Base-by-base conservation (phyloP, 169 alveolate genomes). In the Eimeria falciformis region DNA sequence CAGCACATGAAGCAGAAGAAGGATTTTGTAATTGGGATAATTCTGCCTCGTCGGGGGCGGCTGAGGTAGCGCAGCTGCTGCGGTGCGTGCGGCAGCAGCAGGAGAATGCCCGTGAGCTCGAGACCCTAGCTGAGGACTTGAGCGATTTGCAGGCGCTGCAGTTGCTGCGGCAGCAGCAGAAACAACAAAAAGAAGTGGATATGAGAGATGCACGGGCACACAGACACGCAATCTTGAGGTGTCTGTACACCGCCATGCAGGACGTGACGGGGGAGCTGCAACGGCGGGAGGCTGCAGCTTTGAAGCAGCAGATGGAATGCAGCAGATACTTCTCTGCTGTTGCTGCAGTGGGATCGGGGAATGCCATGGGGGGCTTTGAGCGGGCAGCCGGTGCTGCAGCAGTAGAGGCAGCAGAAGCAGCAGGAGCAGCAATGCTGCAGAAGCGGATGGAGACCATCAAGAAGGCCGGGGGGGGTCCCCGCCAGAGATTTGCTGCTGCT, bases 41-140 rank as follows among this genome's bases (percentile, higher is more conserved):
- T 23, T 78, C 71, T 46, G 23, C 29, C 18, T 66, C 14, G n/a
- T 11, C 69, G 9, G 50, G 33, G 71, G 33, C 14, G 65, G 85
- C 62, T 69, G 45, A 50, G 75, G 47, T 17, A 75, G 5, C 89
- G 7, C 40, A 12, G 25, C 75, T 79, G 47, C 53, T 79, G 71
- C 3, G 37, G 56, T n/a, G 71, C 25, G 89, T 79, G n/a, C 89
- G 58, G 33, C 73, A 46, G 40, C 91, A 82, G 79, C 91, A 82
- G 91, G 29, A 21, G 37, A 69, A 79, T 50, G 50, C 65, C 25
- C 65, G n/a, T 12, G n/a, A 21, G 65, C 65, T 79, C 75, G 69
- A 79, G 75, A 43, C 9, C 9, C 89, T 79, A 18, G 89, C 33
- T 69, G 33, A 79, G 56, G 33, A 18, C 3, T 29, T 53, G 71